Percentiles rank a stretch among this genome's conserved stretches.
phyloP scores from a whole-genome alignment of 139 green algal species.

The Tetradesmus obliquus region DNA sequence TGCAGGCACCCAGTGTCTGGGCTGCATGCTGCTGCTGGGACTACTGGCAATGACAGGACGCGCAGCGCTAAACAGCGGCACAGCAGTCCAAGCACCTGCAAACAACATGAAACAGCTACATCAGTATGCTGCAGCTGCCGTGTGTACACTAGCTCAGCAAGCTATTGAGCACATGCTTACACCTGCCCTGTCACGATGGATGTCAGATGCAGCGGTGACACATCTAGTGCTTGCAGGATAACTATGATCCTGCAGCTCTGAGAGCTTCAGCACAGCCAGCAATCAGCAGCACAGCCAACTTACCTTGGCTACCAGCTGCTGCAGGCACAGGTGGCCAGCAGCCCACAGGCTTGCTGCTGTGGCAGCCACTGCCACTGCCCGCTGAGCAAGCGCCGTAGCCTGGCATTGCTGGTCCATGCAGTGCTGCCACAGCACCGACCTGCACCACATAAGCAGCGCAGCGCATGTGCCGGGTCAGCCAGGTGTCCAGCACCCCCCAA shows the following conservation, averaged over 20 bases:
- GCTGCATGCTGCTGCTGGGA: neutral
- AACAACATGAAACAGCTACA: neutral
- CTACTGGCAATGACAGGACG: neutral
- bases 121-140: neutral
- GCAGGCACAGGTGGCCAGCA: neutral
- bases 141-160: neutral
- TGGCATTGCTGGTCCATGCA: neutral
- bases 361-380: neutral
- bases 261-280: neutral
- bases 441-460: neutral
- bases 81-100: neutral
- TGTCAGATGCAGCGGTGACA: neutral
- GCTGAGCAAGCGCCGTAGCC: neutral
- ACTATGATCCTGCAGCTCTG: too few species aligned
- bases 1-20: neutral
- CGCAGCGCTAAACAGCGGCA: neutral
- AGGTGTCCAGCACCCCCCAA: too few species aligned
- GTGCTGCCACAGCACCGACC: neutral
- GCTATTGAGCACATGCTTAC: too few species aligned
- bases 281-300: neutral
- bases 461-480: neutral
- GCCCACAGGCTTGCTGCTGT: neutral
- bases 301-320: neutral
- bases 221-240: neutral
- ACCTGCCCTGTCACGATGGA: too few species aligned